Evolutionary conservation across 108 stramenopile genomes (phyloP), one percentile per base, ranked within the genome.

Genomic region (Aurantiochytrium sp.): DNA sequence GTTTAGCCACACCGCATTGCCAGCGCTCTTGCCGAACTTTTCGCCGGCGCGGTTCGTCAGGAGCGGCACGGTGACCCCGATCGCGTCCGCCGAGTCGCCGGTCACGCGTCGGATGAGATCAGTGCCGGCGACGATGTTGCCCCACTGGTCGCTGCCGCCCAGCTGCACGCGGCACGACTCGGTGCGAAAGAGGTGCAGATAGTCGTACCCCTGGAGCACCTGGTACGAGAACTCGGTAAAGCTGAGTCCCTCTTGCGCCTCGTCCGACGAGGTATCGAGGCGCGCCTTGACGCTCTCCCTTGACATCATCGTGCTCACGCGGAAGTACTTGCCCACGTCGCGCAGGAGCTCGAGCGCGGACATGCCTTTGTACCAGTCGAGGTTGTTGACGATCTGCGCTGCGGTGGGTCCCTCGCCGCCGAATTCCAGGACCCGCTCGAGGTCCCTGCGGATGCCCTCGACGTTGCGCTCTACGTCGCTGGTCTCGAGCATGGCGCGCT

Each of bases 171-270:
- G 85, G 5, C 95, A 95, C 68, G 91, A 91, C 86, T 96, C 88
- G 37, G 95, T 88, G 81, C 96, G 92, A 90, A 94, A 91, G 39
- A 99, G 90, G 81, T 98, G 97, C 85, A 97, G 88, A 89, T 98
- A 99, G 89, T 99, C 99, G 87, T 98, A 99, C 10, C 97, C 97
- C 88, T 99, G 99, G 54, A 99, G 89, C 54, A 98, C 94, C 97
- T 97, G 98, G 92, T 99, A 99, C 87, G 98, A 97, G 92, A 99
- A 98, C 92, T 99, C 99, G 55, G 98, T 92, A 89, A 99, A 98
- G 52, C 92, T 92, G 87, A 99, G 93, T 1, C 98, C 98, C 48
- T 96, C 96, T 2, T 41, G 45, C 45, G 42, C 39, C 24, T 41
- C 39, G 24, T 81, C 73, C 2, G 42, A 27, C 89, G 97, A 97